Base-by-base conservation (phyloP, 495 filamentous ascomycete species). In the Aspergillus avenaceus region DNA sequence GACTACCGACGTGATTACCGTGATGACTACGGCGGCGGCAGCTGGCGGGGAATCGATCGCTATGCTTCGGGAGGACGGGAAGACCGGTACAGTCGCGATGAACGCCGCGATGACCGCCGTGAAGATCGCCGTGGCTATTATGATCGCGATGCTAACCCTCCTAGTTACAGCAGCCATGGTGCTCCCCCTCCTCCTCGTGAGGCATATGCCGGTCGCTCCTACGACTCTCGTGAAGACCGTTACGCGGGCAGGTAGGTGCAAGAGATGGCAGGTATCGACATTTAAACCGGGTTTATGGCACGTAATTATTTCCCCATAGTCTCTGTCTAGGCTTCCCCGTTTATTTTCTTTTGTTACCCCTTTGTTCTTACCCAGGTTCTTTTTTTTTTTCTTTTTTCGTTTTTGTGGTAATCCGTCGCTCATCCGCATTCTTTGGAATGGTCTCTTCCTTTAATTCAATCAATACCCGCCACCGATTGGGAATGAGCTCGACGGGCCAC, bases 81-180 rank as follows among this genome's bases (percentile, higher is more conserved):
- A 50, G 85, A 88, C 52, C 81, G 85, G 47, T 87, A 88, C 64
- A 81, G 83, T 58, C 84, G 86, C 59, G 70, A 75, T 57, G 73
- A 80, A 48, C 73, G 78, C 54, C 73, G 78, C 55, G 76, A 74
- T 31, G 72, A 74, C 41, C 67, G 81, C 61, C 81, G 79, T 43
- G 76, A 80, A 46, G 84, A 87, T 47, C 81, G 85, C 47, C 86
- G 87, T 62, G 80, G 83, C 56, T 81, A 84, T 59, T 65, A 72
- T 56, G 71, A 78, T 52, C 71, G 75, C 54, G 69, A 75, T 55
- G 76, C 71, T 36, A 69, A 74, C 45, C 75, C 81, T 45, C 83
- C 82, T 53, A 76, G 81, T 52, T 77, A 82, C 55, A 60, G 67
- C 51, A 64, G 72, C 56, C 69, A 70, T 59, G 76, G 72, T 44